Evolutionary conservation across 768 basidiomycete species (phyloP).

Genomic region (Lanmaoa pseudosensibilis): DNA sequence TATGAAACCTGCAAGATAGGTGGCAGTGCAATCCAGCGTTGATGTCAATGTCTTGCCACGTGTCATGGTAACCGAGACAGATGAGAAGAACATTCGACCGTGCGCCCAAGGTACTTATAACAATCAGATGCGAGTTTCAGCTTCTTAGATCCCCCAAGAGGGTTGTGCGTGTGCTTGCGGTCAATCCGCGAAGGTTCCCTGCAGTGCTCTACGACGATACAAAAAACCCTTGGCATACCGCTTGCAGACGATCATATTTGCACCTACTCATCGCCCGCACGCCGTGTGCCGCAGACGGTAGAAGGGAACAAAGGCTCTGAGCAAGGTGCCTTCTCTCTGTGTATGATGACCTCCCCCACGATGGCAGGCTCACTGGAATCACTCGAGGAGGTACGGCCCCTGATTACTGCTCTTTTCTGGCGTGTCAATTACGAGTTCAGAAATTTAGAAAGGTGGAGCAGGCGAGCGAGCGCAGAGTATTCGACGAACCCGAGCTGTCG

Average conservation of each 20-base stretch:
- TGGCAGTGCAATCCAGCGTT: constrained; percentile 18
- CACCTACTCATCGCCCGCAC: constrained; percentile 9
- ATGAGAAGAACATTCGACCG: neutral
- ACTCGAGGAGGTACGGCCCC: constrained; percentile 30
- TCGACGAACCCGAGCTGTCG: constrained; percentile 30
- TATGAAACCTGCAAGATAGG: neutral
- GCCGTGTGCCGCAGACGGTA: neutral
- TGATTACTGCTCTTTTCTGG: neutral
- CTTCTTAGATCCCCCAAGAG: neutral
- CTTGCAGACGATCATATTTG: constrained; percentile 4
- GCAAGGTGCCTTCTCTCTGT: neutral
- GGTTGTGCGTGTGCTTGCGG: neutral
- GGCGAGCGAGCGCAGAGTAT: constrained; percentile 52
- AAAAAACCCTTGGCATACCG: neutral
- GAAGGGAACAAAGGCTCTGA: neutral
- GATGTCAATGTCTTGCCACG: constrained; percentile 8
- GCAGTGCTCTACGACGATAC: neutral
- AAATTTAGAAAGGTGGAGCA: constrained; percentile 60
- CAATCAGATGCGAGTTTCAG: constrained; percentile 17
- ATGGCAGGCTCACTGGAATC: constrained; percentile 28
- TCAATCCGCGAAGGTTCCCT: neutral
- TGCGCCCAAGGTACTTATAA: neutral
- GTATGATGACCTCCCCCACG: neutral
- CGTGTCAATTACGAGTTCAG: constrained; percentile 30
- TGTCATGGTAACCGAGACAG: constrained; percentile 10